These are phyloP conservation scores for Bidens hawaiensis DNA, from an alignment of 140 eudicot genomes.

Conservation along the genomic window DNA sequence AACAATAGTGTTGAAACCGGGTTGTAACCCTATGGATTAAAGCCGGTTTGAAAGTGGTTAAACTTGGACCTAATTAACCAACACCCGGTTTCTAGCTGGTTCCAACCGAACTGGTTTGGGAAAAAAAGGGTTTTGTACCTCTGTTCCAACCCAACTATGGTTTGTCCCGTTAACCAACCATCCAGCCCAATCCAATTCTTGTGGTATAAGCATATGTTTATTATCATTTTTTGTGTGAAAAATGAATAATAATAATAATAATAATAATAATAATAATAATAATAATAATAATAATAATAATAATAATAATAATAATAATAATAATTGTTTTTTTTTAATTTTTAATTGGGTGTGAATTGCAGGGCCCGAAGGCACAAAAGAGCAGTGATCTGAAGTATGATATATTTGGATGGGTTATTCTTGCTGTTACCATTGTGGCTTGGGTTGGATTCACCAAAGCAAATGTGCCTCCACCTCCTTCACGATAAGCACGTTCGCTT, in stretches of 20 bases:
- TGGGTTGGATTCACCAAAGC: conserved; percentile 89
- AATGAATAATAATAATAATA: too few relatives aligned
- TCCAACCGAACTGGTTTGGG: not conserved
- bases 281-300: not conserved
- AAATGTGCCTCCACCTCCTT: conserved; percentile 60
- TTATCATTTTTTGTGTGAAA: not conserved
- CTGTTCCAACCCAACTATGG: not conserved
- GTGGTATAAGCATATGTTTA: not conserved
- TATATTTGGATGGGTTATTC: conserved; percentile 85
- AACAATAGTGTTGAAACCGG: too few relatives aligned
- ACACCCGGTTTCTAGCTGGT: too few relatives aligned
- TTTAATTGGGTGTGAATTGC: conserved; percentile 7
- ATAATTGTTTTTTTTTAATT: not conserved
- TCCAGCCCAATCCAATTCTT: not conserved
- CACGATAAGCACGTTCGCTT: conserved; percentile 38
- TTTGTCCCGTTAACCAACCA: not conserved
- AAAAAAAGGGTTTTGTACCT: too few relatives aligned
- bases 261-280: not conserved
- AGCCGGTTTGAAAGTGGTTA: too few relatives aligned
- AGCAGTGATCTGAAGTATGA: conserved; percentile 79
- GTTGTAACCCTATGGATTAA: too few relatives aligned
- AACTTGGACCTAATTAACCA: not conserved
- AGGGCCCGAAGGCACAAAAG: conserved; percentile 61
- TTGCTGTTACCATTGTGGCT: conserved; percentile 71
- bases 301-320: not conserved